Conservation (phyloP, 2,329 filamentous ascomycete species). For the Aspergillus chevalieri region DNA sequence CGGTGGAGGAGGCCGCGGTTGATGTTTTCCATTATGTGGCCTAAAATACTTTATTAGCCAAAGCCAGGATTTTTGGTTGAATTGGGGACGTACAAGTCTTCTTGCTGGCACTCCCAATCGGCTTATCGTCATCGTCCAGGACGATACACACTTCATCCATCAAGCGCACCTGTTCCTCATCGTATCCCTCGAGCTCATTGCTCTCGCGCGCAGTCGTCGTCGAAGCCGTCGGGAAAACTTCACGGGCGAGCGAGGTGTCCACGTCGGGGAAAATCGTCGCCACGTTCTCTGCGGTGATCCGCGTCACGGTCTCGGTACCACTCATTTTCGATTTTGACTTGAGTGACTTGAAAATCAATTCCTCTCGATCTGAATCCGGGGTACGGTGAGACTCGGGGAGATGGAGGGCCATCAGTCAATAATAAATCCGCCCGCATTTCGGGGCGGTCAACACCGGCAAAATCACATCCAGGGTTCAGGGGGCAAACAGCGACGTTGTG, state of each 20-base stretch:
- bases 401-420: background rate
- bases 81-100: slow-evolving; percentile 69
- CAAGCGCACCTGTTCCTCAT: slow-evolving; percentile 92
- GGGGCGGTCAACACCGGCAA: background rate
- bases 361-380: background rate
- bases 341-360: background rate
- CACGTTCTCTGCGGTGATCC: slow-evolving; percentile 80
- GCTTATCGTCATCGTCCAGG: slow-evolving; percentile 80
- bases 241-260: slow-evolving; percentile 53
- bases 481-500: background rate
- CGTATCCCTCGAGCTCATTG: slow-evolving; percentile 78
- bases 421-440: background rate
- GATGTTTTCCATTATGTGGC: slow-evolving; percentile 98
- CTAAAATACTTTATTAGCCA: slow-evolving; percentile 40
- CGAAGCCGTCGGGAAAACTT: slow-evolving; percentile 41
- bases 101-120: slow-evolving; percentile 95
- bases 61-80: background rate
- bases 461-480: background rate
- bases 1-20: slow-evolving; percentile 92
- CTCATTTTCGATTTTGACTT: slow-evolving; percentile 20
- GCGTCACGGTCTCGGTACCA: slow-evolving; percentile 47
- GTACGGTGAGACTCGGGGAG: background rate
- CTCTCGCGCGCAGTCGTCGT: slow-evolving; percentile 43
- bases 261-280: slow-evolving; percentile 82
- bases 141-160: slow-evolving; percentile 99